Evolutionary conservation across 1,284 basidiomycete species (phyloP).

Genomic region (Moesziomyces globuligerus): DNA sequence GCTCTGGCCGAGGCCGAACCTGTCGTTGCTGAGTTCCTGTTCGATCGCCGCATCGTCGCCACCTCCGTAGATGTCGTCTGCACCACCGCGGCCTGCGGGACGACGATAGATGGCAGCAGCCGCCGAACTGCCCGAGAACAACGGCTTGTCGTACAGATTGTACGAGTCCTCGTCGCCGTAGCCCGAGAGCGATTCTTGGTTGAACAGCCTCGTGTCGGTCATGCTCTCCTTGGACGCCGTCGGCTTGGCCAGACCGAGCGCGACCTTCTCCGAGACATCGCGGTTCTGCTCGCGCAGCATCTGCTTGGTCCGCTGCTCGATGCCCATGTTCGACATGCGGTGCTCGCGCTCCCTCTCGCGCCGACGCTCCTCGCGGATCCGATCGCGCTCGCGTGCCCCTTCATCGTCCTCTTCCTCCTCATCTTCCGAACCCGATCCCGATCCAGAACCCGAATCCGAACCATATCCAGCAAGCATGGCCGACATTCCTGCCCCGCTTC

Average conservation of each 20-base stretch:
- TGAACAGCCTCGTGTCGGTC: slow-evolving; percentile 96
- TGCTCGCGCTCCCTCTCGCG: slow-evolving; percentile 94
- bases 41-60: slow-evolving; percentile 93
- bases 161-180: slow-evolving; percentile 95
- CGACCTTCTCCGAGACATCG: slow-evolving; percentile 99
- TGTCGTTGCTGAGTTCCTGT: slow-evolving; percentile 89
- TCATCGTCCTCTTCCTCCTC: slow-evolving; percentile 74
- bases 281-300: slow-evolving; percentile 92
- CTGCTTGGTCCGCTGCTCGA: slow-evolving; percentile 93
- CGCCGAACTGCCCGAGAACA: slow-evolving; percentile 94
- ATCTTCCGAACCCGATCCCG: slow-evolving; percentile 61
- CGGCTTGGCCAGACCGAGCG: slow-evolving; percentile 95
- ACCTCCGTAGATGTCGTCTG: slow-evolving; percentile 74
- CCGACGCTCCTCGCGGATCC: slow-evolving; percentile 90
- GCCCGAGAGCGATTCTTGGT: slow-evolving; percentile 83
- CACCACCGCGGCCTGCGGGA: slow-evolving; percentile 73
- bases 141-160: slow-evolving; percentile 90
- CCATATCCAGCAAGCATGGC: slow-evolving; percentile 68
- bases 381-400: slow-evolving; percentile 83
- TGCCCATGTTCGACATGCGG: slow-evolving; percentile 99
- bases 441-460: slow-evolving; percentile 78
- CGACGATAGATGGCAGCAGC: slow-evolving; percentile 98
- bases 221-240: slow-evolving; percentile 87
- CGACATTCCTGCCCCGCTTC: slow-evolving; percentile 23
- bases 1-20: slow-evolving; percentile 83